These are phyloP conservation scores for Ilex asprella DNA, from an alignment of 257 asterid genomes.

Conservation along the genomic window DNA sequence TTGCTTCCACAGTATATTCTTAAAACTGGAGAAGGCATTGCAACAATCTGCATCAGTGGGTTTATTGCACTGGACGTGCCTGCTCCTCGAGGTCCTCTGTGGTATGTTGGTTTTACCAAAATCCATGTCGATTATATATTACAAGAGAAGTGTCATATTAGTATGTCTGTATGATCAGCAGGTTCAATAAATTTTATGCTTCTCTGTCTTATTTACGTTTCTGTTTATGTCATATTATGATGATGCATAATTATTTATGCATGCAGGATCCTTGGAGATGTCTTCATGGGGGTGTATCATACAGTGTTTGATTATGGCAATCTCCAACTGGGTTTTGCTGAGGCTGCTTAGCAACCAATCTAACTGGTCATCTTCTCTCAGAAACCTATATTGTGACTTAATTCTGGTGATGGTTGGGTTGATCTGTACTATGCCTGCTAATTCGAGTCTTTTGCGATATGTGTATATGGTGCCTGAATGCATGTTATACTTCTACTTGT, in stretches of 20 bases:
- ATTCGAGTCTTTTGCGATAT: no score
- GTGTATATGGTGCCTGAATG: no score
- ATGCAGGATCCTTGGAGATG: slow-evolving; percentile 95
- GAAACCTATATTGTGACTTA: no score
- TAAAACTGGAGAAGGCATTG: slow-evolving; percentile 55
- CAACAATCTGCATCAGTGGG: slow-evolving; percentile 75
- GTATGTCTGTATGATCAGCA: neutral
- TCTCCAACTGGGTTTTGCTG: slow-evolving; percentile 83
- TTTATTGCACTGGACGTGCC: slow-evolving; percentile 85
- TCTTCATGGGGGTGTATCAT: slow-evolving; percentile 93
- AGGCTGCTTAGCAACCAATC: slow-evolving; percentile 35
- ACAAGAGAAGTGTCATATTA: no score
- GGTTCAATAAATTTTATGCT: no score
- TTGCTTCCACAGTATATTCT: slow-evolving; percentile 54
- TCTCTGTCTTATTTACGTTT: no score
- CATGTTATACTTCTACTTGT: no score
- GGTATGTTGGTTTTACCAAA: slow-evolving; percentile 35
- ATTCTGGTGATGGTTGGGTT: no score
- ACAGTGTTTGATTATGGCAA: slow-evolving; percentile 85
- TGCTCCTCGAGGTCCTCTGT: slow-evolving; percentile 87
- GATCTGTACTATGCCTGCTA: no score
- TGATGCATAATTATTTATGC: neutral
- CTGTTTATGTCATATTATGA: no score
- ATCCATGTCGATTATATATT: neutral
- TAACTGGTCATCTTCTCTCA: neutral